Percentiles rank a stretch among this genome's conserved stretches.
These are phyloP conservation scores for Zalaria sp. DNA, from an alignment of 2,329 filamentous ascomycete genomes.

Conservation along the genomic window DNA sequence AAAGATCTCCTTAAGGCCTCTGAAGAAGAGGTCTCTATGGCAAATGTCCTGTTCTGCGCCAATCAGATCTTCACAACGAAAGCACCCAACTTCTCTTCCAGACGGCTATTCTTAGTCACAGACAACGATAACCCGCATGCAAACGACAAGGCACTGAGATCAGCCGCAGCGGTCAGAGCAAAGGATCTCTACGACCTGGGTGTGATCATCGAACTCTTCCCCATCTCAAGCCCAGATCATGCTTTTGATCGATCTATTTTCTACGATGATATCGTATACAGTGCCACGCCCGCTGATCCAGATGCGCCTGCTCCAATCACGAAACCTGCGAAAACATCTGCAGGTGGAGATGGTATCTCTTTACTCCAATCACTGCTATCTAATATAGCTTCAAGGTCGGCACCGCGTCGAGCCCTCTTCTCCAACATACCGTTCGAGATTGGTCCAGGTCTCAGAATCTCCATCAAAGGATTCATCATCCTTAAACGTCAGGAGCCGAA, in stretches of 20 bases:
- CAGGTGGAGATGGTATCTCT: constrained; percentile 60
- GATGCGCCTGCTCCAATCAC: constrained; percentile 45
- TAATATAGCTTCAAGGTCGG: constrained; percentile 81
- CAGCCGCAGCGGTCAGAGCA: constrained; percentile 69
- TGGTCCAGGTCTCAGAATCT: constrained; percentile 70
- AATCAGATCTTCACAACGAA: constrained; percentile 95
- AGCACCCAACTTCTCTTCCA: constrained; percentile 84
- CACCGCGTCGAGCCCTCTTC: constrained; percentile 73
- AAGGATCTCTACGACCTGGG: constrained; percentile 93
- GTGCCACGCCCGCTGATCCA: constrained; percentile 53
- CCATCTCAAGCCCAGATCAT: constrained; percentile 57
- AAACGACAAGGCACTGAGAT: constrained; percentile 56
- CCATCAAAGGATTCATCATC: constrained; percentile 84
- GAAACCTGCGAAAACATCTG: constrained; percentile 45
- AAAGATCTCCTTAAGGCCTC: constrained; percentile 56
- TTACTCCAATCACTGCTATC: constrained; percentile 69
- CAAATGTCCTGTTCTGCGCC: constrained; percentile 82
- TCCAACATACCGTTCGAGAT: constrained; percentile 78
- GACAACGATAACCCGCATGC: constrained; percentile 80
- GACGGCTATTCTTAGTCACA: constrained; percentile 88
- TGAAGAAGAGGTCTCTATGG: constrained; percentile 60
- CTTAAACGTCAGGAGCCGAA: constrained; percentile 72
- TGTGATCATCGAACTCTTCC: constrained; percentile 84
- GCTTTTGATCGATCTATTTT: constrained; percentile 75
- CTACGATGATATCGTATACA: constrained; percentile 93